Percentiles rank a stretch among this genome's conserved stretches.
Evolutionary conservation across 495 filamentous ascomycete species (phyloP).

Genomic region (Patellaria atrata): DNA sequence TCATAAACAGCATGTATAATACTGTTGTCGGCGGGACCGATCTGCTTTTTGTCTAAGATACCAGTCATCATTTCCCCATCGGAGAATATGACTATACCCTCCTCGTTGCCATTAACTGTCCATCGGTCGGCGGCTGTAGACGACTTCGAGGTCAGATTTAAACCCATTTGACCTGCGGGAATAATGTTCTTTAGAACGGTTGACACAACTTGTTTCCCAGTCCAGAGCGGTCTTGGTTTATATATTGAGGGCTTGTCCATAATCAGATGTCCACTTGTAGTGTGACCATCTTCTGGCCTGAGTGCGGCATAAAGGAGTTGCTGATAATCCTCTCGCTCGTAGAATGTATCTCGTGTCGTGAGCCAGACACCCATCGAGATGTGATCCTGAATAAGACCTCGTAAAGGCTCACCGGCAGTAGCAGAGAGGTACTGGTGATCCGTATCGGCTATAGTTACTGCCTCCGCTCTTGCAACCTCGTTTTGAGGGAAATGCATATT

Average conservation of each 20-base stretch:
- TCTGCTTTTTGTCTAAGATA: conserved; percentile 90
- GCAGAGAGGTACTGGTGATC: conserved; percentile 94
- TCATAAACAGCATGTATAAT: conserved; percentile 88
- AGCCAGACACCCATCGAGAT: conserved; percentile 86
- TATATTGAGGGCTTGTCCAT: conserved; percentile 66
- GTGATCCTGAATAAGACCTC: conserved; percentile 98
- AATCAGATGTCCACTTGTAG: conserved; percentile 53
- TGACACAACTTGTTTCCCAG: conserved; percentile 93
- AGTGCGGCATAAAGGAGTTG: conserved; percentile 82
- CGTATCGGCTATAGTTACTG: conserved; percentile 81
- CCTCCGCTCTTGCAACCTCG: conserved; percentile 83
- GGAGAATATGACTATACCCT: conserved; percentile 63
- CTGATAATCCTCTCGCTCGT: conserved; percentile 76
- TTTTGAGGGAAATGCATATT: conserved; percentile 99
- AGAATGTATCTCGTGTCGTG: conserved; percentile 86
- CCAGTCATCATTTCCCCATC: conserved; percentile 78
- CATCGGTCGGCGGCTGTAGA: conserved; percentile 51
- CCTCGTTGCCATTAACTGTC: conserved; percentile 47
- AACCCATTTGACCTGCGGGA: conserved; percentile 55
- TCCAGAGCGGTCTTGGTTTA: conserved; percentile 76
- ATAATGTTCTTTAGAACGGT: conserved; percentile 86
- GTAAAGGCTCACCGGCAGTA: conserved; percentile 83
- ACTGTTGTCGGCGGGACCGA: conserved; percentile 76
- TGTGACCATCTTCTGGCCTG: conserved; percentile 77
- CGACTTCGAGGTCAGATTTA: conserved; percentile 67